Evolutionary conservation across 192 early-diverging fungal genomes (phyloP), one percentile per base, ranked within the genome.

Genomic region (Backusella psychrophila): DNA sequence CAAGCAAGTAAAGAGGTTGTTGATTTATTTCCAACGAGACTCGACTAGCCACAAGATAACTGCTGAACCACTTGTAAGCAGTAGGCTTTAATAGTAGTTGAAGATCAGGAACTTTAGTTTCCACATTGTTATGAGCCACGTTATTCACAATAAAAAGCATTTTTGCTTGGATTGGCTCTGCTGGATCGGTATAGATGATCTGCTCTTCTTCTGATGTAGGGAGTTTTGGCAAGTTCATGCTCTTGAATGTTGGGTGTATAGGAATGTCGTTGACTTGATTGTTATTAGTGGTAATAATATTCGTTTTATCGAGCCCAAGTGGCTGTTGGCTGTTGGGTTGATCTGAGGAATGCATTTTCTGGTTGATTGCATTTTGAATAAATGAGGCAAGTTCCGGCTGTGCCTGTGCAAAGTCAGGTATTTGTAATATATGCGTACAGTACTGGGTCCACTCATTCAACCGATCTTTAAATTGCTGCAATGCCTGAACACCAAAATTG

Each of bases 91-190:
- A 86, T 73, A 94, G 83, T 42, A 92, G 90, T 67, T 87, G 88
- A 81, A 96, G 92, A 70, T 96, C 94, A 0, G 84, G 66, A 15
- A 89, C 84, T 83, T 98, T 98, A 17, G 85, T 84, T 2, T 90
- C 92, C 2, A 98, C 77, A 76, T 98, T 99, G 79, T 88, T 94
- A 38, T 86, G 87, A 39, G 96, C 92, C 34, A 99, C 82, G 75
- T 99, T 99, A 88, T 99, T 99, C 77, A 99, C 89, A 26, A 95
- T 96, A 81, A 99, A 99, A 35, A 97, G 89, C 49, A 99, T 94
- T 84, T 97, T 97, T 80, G 98, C 98, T 80, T 93, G 89, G n/a
- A 87, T 82, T 0, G 84, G 83, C 75, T 94, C 89, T 29, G 78
- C 46, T 2, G 93, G 93, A 11, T 85, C 83, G 71, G 89, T 82